Conservation (phyloP, 1,284 basidiomycete genomes). For the Sanguinoderma infundibulare region DNA sequence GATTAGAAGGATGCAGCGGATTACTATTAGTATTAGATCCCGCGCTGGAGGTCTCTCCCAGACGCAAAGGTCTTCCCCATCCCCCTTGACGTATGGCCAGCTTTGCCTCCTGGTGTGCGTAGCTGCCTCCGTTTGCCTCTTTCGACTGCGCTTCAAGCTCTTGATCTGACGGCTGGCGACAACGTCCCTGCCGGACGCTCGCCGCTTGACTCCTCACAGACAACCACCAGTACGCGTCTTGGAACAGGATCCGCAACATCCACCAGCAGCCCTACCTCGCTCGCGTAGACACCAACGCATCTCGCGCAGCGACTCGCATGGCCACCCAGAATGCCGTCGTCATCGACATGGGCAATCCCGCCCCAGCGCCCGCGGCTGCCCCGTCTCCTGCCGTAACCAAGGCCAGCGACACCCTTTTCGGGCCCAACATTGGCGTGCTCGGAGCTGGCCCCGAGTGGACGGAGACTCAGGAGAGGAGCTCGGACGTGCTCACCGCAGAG, state of each 20-base stretch:
- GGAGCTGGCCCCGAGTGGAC: slow-evolving; percentile 50
- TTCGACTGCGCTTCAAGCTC: background rate
- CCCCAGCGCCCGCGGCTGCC: slow-evolving; percentile 7
- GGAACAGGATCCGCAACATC: slow-evolving; percentile 57
- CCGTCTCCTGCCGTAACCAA: slow-evolving; percentile 23
- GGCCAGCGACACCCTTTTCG: slow-evolving; percentile 65
- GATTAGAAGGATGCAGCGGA: slow-evolving; percentile 23
- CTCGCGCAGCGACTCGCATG: slow-evolving; percentile 52
- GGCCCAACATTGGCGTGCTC: slow-evolving; percentile 66
- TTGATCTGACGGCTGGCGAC: slow-evolving; percentile 12
- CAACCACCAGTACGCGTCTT: slow-evolving; percentile 53
- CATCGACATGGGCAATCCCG: slow-evolving; percentile 41
- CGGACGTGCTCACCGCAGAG: slow-evolving; percentile 75
- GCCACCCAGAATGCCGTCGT: slow-evolving; percentile 41
- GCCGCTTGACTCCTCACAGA: slow-evolving; percentile 38
- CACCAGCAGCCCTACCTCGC: slow-evolving; percentile 55
- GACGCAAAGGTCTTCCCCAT: slow-evolving; percentile 15
- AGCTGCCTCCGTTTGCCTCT: slow-evolving; percentile 4
- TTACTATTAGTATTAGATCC: no score
- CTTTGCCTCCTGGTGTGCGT: slow-evolving; percentile 35
- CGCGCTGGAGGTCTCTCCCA: no score
- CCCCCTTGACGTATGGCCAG: slow-evolving; percentile 25
- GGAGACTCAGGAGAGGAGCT: slow-evolving; percentile 47
- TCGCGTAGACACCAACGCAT: slow-evolving; percentile 49
- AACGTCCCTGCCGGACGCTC: slow-evolving; percentile 3